Percentiles rank a stretch among this genome's conserved stretches.
phyloP scores from a whole-genome alignment of 108 stramenopile species.

The Nitzschia sp. region DNA sequence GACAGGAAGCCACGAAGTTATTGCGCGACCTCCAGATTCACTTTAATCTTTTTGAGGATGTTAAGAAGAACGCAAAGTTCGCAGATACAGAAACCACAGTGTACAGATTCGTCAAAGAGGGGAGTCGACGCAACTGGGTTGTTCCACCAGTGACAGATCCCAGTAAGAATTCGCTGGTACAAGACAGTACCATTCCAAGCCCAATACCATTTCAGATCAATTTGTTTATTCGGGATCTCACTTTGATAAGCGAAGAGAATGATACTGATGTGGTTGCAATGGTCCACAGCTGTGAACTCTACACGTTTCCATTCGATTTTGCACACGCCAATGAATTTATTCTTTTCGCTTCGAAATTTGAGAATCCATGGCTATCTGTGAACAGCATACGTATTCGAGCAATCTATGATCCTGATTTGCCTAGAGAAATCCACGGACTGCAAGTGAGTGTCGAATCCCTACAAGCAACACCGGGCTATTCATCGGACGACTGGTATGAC shows the following conservation, averaged over 20 bases:
- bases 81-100: background rate
- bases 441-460: conserved; percentile 9
- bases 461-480: conserved; percentile 4
- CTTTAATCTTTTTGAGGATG: conserved; percentile 13
- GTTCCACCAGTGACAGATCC: background rate
- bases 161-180: background rate
- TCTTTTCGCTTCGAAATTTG: background rate
- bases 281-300: background rate
- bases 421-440: background rate
- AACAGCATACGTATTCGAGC: background rate
- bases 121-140: conserved; percentile 7
- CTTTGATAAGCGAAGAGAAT: background rate
- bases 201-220: background rate
- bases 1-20: background rate
- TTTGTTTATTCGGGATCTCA: background rate
- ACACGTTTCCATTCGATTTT: background rate
- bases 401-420: conserved; percentile 2
- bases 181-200: background rate
- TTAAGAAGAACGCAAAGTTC: conserved; percentile 1
- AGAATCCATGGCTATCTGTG: background rate
- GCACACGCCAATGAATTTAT: background rate
- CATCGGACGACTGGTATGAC: conserved; percentile 14
- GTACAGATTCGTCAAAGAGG: conserved; percentile 1
- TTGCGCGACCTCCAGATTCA: conserved; percentile 9
- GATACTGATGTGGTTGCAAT: background rate